A percentile compares a stretch with the other conserved stretches of the same genome.
Conservation (phyloP, 2,329 filamentous ascomycete genomes). For the Exophiala spinifera region DNA sequence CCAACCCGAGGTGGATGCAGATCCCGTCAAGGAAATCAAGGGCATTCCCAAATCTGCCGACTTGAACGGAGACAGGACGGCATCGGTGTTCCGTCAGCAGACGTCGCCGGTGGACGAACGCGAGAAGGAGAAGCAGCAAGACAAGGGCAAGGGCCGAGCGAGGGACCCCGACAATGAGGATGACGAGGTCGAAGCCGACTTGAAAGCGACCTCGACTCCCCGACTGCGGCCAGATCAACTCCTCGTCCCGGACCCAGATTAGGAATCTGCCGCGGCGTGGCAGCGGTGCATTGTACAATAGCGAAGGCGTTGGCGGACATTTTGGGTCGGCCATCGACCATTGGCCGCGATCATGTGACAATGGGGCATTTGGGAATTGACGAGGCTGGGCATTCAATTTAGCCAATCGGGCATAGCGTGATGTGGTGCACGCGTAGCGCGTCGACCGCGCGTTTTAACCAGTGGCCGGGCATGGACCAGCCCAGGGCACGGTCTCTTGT, state of each 20-base stretch:
- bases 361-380: not conserved
- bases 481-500: too few species aligned
- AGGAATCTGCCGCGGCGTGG: slow-evolving; percentile 9
- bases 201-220: slow-evolving; percentile 2
- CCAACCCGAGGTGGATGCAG: slow-evolving; percentile 16
- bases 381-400: slow-evolving; percentile 26
- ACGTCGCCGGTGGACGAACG: not conserved
- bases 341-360: not conserved
- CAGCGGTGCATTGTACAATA: slow-evolving; percentile 18
- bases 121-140: slow-evolving; percentile 10
- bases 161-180: slow-evolving; percentile 20
- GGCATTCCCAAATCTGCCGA: slow-evolving; percentile 57
- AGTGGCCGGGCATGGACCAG: slow-evolving; percentile 4
- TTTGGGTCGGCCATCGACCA: not conserved
- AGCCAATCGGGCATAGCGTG: slow-evolving; percentile 12
- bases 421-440: not conserved
- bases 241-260: slow-evolving; percentile 17
- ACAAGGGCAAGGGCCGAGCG: slow-evolving; percentile 21
- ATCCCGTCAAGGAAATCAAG: slow-evolving; percentile 50
- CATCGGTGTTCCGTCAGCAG: not conserved
- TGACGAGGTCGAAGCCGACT: slow-evolving; percentile 19
- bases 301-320: slow-evolving; percentile 20
- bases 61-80: slow-evolving; percentile 31
- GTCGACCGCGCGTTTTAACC: slow-evolving; percentile 4
- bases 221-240: slow-evolving; percentile 19